A percentile compares a stretch with the other conserved stretches of the same genome.
Evolutionary conservation across 805 yeast species (phyloP).

Genomic region (Pichia phayaonensis): DNA sequence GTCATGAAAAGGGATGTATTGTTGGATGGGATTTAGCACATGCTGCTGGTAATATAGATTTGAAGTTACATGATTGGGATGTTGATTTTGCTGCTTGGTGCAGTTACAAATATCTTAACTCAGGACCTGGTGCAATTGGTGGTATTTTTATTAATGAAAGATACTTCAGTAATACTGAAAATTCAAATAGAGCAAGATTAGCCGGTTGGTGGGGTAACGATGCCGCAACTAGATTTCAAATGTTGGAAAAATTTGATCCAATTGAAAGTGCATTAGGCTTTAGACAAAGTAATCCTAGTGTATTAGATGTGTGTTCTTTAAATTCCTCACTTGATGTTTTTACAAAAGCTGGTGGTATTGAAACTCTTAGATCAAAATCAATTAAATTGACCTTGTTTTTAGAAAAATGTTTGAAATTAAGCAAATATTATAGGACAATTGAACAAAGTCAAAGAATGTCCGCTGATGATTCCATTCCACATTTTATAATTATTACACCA

Average conservation of each 20-base stretch:
- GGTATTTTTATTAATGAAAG: constrained; percentile 72
- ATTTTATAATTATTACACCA: constrained; percentile 75
- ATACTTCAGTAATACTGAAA: constrained; percentile 21
- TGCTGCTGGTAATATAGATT: constrained; percentile 80
- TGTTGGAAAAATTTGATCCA: constrained; percentile 74
- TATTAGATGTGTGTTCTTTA: constrained; percentile 72
- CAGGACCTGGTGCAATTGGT: constrained; percentile 93
- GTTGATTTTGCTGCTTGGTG: constrained; percentile 96
- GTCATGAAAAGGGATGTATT: constrained; percentile 43
- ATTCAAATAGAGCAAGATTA: constrained; percentile 49
- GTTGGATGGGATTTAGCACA: constrained; percentile 97
- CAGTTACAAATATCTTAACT: constrained; percentile 80
- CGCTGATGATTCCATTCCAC: constrained; percentile 17
- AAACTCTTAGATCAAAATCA: constrained; percentile 47
- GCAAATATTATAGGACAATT: constrained; percentile 37
- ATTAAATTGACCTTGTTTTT: constrained; percentile 50
- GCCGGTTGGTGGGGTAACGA: constrained; percentile 99
- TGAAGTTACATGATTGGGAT: constrained; percentile 76
- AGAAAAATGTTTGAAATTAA: constrained; percentile 36
- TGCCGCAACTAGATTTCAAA: constrained; percentile 58
- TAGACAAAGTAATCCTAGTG: constrained; percentile 87
- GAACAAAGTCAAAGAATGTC: constrained; percentile 16
- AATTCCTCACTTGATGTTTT: constrained; percentile 59
- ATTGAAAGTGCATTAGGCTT: constrained; percentile 81
- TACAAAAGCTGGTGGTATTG: constrained; percentile 56